phyloP scores from a whole-genome alignment of 129 eudicot genomes.

The Artemisia argyi region DNA sequence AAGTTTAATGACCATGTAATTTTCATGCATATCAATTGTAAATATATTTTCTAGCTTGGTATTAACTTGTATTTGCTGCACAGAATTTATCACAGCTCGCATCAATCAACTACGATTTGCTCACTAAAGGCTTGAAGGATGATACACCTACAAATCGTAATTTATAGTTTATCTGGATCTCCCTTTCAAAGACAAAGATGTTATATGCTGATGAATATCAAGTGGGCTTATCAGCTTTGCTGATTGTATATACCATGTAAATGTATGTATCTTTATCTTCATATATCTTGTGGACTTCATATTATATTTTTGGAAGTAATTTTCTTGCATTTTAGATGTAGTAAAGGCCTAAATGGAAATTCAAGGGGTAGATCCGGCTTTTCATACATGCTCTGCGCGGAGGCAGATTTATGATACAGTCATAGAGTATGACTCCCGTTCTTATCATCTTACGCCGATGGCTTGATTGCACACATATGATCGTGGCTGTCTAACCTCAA shows the following conservation, averaged over 20 bases:
- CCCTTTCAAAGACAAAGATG: neutral
- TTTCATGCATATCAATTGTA: neutral
- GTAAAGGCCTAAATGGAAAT: conserved; percentile 28
- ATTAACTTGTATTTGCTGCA: conserved; percentile 27
- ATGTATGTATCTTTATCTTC: conserved; percentile 33
- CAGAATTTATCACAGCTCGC: conserved; percentile 98
- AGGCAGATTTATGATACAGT: conserved; percentile 3
- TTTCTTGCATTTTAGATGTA: conserved; percentile 31
- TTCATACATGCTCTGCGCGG: conserved; percentile 2
- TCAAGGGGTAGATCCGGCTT: neutral
- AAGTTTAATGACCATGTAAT: neutral
- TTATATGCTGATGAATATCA: conserved; percentile 7
- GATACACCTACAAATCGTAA: conserved; percentile 58
- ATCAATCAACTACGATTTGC: conserved; percentile 89
- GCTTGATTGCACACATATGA: conserved; percentile 2
- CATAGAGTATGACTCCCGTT: neutral
- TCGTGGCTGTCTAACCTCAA: neutral
- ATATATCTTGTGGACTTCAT: neutral
- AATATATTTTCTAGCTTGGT: neutral
- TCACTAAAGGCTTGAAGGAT: conserved; percentile 86
- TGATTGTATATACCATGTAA: conserved; percentile 41
- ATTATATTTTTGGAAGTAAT: neutral
- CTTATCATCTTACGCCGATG: neutral
- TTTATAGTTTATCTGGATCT: conserved; percentile 28
- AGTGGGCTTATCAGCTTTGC: conserved; percentile 22